Base-by-base conservation (phyloP, 1,284 basidiomycete genomes). In the Phaffia rhodozyma region DNA sequence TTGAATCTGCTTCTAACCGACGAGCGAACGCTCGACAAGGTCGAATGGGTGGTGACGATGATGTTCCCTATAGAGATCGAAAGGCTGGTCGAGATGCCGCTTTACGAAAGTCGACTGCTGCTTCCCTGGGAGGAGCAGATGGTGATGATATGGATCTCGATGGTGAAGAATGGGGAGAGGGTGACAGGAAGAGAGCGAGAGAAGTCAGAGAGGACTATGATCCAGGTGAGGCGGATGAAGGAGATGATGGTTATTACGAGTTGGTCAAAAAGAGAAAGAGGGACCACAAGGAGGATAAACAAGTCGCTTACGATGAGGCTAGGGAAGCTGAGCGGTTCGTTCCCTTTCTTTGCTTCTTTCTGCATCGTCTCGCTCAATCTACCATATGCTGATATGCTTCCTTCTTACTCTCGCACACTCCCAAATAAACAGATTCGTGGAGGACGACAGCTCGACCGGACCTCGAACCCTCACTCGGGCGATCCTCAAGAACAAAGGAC, bases 401-500 rank as follows among this genome's bases (percentile, higher is more conserved):
- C 38, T 60, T 68, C 60, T 25, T 34, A 54, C 20, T 49, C 43
- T 32, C 21, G 16, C 63, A 60, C 32, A 57, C 66, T 9, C 51
- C 56, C 27, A 27, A 60, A n/a, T 29, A 47, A 51, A 11, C 69
- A 84, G 85, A 55, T 76, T 82, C 55, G 77, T 80, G 55, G 73
- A 79, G 62, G 81, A 80, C 48, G 79, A 73, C 54, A 75, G 82
- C 50, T 69, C 76, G 29, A 77, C 79, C 29, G 78, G 79, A 56
- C 93, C 91, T 53, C 86, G 93, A 43, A 83, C 85, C 3, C 82
- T 93, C 67, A 91, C 90, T 3, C 84, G 90, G 20, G 85, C 89
- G 7, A 97, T 97, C 71, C 80, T 94, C 71, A 85, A 86, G 73
- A 97, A 97, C 81, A 87, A 86, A 71, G 92, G 93, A 65, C 83